Base-by-base conservation (phyloP, 441 rosid species). In the Pelargonium fulgidum region DNA sequence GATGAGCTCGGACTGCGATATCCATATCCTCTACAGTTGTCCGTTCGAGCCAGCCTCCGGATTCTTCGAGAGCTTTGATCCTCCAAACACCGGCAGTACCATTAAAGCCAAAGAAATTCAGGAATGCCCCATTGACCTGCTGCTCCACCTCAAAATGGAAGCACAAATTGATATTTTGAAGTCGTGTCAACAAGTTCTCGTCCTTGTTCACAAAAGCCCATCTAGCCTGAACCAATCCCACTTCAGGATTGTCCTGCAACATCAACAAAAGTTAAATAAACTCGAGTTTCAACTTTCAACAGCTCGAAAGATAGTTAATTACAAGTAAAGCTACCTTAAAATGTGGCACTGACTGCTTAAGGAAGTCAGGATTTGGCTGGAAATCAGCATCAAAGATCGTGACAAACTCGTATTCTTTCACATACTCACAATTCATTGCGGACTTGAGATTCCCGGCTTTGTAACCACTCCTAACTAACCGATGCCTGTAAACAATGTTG, bases 381-480 rank as follows among this genome's bases (percentile, higher is more conserved):
- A 93, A 93, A 83, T 93, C 98, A 0, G 98, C 93, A 67, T 93
- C 98, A 67, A 93, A 93, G 59, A 93, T 90, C 1, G 96, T 93
- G 22, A 91, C 98, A 73, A 85, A 90, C 86, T 93, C 94, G 7
- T 86, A 90, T 26, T 84, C 85, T 73, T 81, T 81, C 10, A 87
- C 84, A 58, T 89, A 90, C 71, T 92, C 96, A 72, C 93, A 90
- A 73, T 86, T 79, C 96, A 90, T 90, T 20, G 96, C 97, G 0
- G 98, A 93, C 76, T 90, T 90, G 78, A 93, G 98, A 84, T 93
- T 93, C 67, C 98, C 98, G 62, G 98, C 98, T 82, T 93, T 90
- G 64, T 93, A 93, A 71, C 97, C 98, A 0, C 89, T 90, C 79
- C 98, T 84, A 69, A 87, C 79, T 70, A 83, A 71, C 6, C 98